Conservation (phyloP, 768 basidiomycete species). For the Pisolithus orientalis region DNA sequence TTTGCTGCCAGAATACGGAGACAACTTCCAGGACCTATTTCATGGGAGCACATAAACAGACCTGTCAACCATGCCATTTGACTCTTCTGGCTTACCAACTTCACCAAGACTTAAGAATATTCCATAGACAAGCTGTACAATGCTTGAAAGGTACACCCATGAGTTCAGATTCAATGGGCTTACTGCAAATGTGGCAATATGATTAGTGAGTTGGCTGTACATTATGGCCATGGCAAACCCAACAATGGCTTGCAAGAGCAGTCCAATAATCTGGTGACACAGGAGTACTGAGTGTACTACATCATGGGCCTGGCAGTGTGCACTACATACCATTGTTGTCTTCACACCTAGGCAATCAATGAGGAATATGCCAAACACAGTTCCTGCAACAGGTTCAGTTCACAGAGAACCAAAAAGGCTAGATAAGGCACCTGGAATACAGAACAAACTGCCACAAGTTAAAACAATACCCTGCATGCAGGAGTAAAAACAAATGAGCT, state of each 20-base stretch:
- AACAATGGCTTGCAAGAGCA: constrained; percentile 60
- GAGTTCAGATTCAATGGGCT: constrained; percentile 12
- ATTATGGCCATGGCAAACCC: constrained; percentile 90
- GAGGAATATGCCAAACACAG: constrained; percentile 66
- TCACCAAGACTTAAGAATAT: no score
- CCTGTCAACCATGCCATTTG: not conserved
- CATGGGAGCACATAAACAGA: constrained; percentile 27
- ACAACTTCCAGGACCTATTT: no score
- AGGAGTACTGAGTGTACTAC: not conserved
- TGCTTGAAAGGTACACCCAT: no score
- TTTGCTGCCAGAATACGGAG: constrained; percentile 59
- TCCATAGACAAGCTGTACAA: no score
- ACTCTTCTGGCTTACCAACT: constrained; percentile 5
- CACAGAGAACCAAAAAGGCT: not conserved
- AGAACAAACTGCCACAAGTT: constrained; percentile 41
- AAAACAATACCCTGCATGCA: constrained; percentile 31
- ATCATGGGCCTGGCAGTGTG: not conserved
- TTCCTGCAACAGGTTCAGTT: constrained; percentile 29
- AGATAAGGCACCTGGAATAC: constrained; percentile 44
- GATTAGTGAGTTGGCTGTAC: constrained; percentile 53
- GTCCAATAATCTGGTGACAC: constrained; percentile 50
- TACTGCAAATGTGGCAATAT: constrained; percentile 74
- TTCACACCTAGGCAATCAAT: constrained; percentile 75
- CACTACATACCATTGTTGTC: constrained; percentile 52
- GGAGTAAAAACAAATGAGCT: constrained; percentile 6